Evolutionary conservation across 1,139 yeast species (phyloP), one percentile per base, ranked within the genome.

Genomic region (Hansenula sp.): DNA sequence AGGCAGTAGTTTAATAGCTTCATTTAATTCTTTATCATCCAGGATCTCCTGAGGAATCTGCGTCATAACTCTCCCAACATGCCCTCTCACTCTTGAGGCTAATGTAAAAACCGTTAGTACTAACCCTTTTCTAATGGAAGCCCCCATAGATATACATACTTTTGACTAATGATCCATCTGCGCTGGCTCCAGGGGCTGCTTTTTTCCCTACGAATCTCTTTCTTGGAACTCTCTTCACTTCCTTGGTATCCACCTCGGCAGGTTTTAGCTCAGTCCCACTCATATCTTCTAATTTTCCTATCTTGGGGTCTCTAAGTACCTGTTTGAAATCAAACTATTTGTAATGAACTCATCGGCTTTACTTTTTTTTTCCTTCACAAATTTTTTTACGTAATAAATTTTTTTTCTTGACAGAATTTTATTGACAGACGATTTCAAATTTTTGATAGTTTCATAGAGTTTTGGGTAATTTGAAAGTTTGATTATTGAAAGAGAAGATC

Each of bases 21-120:
- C 84, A 53, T 89, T 88, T 21, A 93, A 71, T 33, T 87, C 96
- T 45, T 75, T 70, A 62, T 93, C 93, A 30, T 88, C 69, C 27
- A 90, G 63, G 25, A 93, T 90, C 11, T 89, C 96, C 8, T 77
- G 79, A 1, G 99, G 99, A n/a, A 94, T 86, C 61, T 89, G 97
- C 57, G 88, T 87, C 66, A 87, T 70, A 5, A 89, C 80, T 52
- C 96, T 67, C 19, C 66, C 63, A n/a, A 62, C 61, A 42, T 59
- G 62, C 24, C 57, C 52, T 38, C 56, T 60, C 1, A 60, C 47
- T 45, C 58, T 59, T 4, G 63, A 53, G 21, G 62, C 55, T 29
- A 7, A 4, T 5, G 12, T 21, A 13, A 33, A 17, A 4, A 50
- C 56, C 2, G 65, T 63, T n/a, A 67, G 44, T 13, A 55, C 47